Base-by-base conservation (phyloP, 306 rosid species). In the Dalbergia cochinchinensis region DNA sequence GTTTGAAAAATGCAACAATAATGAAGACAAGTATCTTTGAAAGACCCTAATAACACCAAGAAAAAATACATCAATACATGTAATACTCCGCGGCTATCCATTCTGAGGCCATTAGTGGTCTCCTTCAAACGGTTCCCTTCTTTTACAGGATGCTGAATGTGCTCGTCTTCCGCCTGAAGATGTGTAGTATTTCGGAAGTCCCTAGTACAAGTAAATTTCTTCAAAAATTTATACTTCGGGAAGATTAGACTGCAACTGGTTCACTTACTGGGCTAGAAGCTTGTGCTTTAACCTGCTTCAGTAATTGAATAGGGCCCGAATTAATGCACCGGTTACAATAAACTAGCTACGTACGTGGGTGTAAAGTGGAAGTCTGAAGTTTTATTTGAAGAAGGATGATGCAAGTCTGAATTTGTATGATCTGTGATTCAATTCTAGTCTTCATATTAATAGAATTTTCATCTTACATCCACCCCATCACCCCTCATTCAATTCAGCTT, bases 211-310 rank as follows among this genome's bases (percentile, higher is more conserved):
- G 88, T 79, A 85, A 92, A 87, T 82, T 82, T 86, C 93, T 85
- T 85, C 90, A 89, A 89, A 86, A 88, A 55, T 69, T 80, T 81
- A 81, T 83, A 84, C 79, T 78, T 70, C 39, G 86, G 85, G 83
- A 84, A 85, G 92, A 85, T 87, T 88, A 94, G 71, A 90, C 94
- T 83, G 97, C 87, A 51, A 95, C 92, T 82, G 94, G 92, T 84
- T 92, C 92, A 86, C 91, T 89, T 80, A 92, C 90, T 77, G 89
- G 82, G 82, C 72, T 89, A 74, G 94, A 84, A 75, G 86, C 87
- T 69, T 87, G 85, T 50, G 77, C 89, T 84, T 83, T 86, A 66
- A 91, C 95, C 97, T 94, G 97, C 77, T 87, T 73, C 69, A 76
- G 78, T 64, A 73, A 72, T 79, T 50, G 74, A 85, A 45, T 74